Percentiles rank a stretch among this genome's conserved stretches.
phyloP scores from a whole-genome alignment of 2,329 filamentous ascomycete genomes.

The Aspergillus niger region DNA sequence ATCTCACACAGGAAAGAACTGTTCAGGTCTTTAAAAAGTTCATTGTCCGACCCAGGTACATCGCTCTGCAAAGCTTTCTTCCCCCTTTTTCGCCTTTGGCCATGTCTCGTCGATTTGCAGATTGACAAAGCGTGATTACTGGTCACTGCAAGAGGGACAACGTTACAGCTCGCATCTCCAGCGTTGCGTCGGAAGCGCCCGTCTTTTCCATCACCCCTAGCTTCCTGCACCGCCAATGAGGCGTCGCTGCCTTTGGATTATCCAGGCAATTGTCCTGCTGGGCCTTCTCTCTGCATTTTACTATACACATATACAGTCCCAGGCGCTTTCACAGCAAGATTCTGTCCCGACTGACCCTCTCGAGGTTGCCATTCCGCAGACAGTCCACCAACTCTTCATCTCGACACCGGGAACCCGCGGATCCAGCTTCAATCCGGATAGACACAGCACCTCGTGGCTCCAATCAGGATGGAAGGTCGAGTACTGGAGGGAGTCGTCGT shows the following conservation, averaged over 20 bases:
- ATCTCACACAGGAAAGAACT: neutral
- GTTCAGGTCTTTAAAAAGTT: neutral
- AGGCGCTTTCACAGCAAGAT: neutral
- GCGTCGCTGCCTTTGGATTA: neutral
- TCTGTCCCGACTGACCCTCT: neutral
- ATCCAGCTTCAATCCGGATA: neutral
- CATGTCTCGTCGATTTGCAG: neutral
- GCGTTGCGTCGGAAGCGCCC: no score
- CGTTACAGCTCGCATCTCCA: no score
- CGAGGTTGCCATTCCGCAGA: conserved; percentile 2
- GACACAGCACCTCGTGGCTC: conserved; percentile 6
- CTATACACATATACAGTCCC: neutral
- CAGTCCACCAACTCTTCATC: conserved; percentile 7
- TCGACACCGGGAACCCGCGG: neutral
- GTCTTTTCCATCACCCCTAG: no score
- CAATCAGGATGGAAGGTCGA: conserved; percentile 12
- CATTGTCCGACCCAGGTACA: neutral
- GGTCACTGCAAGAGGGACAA: no score
- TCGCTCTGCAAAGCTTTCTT: no score
- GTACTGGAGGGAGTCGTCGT: conserved; percentile 8
- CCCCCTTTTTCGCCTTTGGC: neutral
- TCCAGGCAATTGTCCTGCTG: neutral
- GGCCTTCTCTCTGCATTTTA: neutral
- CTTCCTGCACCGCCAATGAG: neutral
- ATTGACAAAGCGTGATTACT: neutral